Percentiles rank a stretch among this genome's conserved stretches.
Conservation (phyloP, 2,329 filamentous ascomycete species). For the Pseudocercospora fuligena region DNA sequence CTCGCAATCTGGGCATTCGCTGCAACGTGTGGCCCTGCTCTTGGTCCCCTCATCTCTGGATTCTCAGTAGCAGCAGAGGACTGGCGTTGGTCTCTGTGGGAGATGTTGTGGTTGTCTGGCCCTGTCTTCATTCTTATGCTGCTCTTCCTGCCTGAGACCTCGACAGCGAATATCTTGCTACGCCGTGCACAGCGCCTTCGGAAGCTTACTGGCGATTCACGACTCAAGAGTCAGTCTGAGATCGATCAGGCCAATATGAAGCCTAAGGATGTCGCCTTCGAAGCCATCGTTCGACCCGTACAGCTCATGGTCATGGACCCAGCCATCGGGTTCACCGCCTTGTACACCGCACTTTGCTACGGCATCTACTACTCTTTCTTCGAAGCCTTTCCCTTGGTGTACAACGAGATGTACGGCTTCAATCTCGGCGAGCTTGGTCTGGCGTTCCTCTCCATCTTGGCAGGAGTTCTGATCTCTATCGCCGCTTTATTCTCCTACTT, state of each 20-base stretch:
- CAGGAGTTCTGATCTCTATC: slow-evolving; percentile 37
- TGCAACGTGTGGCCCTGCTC: slow-evolving; percentile 54
- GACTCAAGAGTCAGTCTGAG: slow-evolving; percentile 66
- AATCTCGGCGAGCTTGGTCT: slow-evolving; percentile 42
- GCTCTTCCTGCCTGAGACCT: slow-evolving; percentile 66
- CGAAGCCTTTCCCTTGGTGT: slow-evolving; percentile 48
- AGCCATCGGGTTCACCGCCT: slow-evolving; percentile 38
- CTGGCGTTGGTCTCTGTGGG: slow-evolving; percentile 70
- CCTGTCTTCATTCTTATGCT: slow-evolving; percentile 65
- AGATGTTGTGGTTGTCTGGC: slow-evolving; percentile 65
- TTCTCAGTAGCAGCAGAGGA: slow-evolving; percentile 62
- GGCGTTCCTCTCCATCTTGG: slow-evolving; percentile 41
- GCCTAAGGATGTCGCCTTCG: slow-evolving; percentile 52
- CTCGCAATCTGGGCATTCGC: slow-evolving; percentile 52
- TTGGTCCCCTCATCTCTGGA: slow-evolving; percentile 65
- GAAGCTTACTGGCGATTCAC: slow-evolving; percentile 60
- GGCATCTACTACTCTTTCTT: slow-evolving; percentile 44
- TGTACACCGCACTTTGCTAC: slow-evolving; percentile 43
- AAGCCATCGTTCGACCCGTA: slow-evolving; percentile 57
- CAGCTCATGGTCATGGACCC: slow-evolving; percentile 42
- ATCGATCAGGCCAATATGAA: slow-evolving; percentile 64
- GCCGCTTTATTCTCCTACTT: slow-evolving; percentile 35
- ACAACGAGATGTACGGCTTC: slow-evolving; percentile 47
- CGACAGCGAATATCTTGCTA: slow-evolving; percentile 62
- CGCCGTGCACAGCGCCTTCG: slow-evolving; percentile 66